Conservation (phyloP, 495 filamentous ascomycete species). For the Cenococcum geophilum region DNA sequence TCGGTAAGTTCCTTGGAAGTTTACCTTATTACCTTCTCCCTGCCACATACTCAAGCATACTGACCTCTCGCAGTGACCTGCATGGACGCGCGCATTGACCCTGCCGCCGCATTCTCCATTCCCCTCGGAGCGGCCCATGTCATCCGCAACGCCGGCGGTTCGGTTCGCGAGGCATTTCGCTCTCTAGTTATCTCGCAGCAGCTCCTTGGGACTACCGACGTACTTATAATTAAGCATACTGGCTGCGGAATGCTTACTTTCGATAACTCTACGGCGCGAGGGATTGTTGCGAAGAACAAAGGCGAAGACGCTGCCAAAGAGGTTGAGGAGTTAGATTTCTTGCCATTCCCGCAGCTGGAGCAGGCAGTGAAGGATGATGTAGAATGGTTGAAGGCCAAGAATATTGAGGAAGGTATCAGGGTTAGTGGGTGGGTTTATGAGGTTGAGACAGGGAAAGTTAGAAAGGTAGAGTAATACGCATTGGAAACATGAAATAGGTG, state of each 20-base stretch:
- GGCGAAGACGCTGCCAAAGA: conserved; percentile 43
- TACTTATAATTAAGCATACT: conserved; percentile 72
- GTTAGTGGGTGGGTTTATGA: conserved; percentile 78
- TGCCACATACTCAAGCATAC: conserved; percentile 4
- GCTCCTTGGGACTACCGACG: conserved; percentile 70
- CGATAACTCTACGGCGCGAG: conserved; percentile 56
- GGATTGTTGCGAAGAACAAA: conserved; percentile 53
- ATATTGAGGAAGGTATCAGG: conserved; percentile 52
- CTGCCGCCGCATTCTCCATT: conserved; percentile 65
- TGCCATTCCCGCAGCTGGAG: conserved; percentile 59
- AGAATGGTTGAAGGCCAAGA: conserved; percentile 51
- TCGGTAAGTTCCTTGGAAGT: conserved; percentile 38
- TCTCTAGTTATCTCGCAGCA: conserved; percentile 76
- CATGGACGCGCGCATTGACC: conserved; percentile 81
- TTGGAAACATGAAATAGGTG: background rate
- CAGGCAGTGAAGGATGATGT: conserved; percentile 63
- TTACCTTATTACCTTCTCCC: background rate
- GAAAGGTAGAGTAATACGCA: conserved; percentile 43
- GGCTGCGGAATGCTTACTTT: conserved; percentile 83
- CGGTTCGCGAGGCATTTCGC: conserved; percentile 60
- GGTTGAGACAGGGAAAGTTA: conserved; percentile 68
- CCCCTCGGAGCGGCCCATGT: conserved; percentile 72
- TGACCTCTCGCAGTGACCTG: conserved; percentile 54
- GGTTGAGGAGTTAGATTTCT: conserved; percentile 51
- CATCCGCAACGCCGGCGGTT: conserved; percentile 72